Conservation (phyloP, 2,329 filamentous ascomycete genomes). For the Epichloe glyceriae region DNA sequence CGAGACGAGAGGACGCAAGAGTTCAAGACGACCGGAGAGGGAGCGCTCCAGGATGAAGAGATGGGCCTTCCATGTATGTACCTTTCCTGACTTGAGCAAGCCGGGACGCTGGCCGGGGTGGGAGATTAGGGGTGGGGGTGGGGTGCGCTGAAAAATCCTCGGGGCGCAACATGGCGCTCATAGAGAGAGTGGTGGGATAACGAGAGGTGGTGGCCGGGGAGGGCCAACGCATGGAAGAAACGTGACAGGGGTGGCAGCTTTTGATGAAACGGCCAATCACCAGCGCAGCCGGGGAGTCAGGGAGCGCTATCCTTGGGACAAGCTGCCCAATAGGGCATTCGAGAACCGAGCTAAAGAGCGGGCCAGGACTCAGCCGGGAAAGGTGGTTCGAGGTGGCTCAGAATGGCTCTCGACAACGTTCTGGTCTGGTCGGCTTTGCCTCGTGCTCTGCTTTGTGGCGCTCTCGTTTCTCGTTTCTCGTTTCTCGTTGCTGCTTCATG, state of each 20-base stretch:
- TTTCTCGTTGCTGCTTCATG: background rate
- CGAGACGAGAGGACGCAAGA: constrained; percentile 1
- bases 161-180: background rate
- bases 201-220: constrained; percentile 15
- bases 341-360: constrained; percentile 32
- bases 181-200: constrained; percentile 13
- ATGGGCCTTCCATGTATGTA: constrained; percentile 5
- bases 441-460: background rate
- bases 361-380: constrained; percentile 26
- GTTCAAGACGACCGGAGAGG: background rate
- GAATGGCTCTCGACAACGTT: background rate
- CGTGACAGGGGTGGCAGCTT: constrained; percentile 34
- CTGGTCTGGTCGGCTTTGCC: background rate
- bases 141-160: background rate
- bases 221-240: constrained; percentile 38
- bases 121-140: background rate
- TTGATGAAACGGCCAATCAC: constrained; percentile 41
- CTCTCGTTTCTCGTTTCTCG: background rate
- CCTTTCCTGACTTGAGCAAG: constrained; percentile 7
- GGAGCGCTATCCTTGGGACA: constrained; percentile 20
- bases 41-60: background rate
- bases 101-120: constrained; percentile 2
- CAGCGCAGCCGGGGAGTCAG: constrained; percentile 23
- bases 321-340: constrained; percentile 37
- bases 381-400: background rate